Base-by-base conservation (phyloP, 306 rosid species). In the Carpinus viminea region DNA sequence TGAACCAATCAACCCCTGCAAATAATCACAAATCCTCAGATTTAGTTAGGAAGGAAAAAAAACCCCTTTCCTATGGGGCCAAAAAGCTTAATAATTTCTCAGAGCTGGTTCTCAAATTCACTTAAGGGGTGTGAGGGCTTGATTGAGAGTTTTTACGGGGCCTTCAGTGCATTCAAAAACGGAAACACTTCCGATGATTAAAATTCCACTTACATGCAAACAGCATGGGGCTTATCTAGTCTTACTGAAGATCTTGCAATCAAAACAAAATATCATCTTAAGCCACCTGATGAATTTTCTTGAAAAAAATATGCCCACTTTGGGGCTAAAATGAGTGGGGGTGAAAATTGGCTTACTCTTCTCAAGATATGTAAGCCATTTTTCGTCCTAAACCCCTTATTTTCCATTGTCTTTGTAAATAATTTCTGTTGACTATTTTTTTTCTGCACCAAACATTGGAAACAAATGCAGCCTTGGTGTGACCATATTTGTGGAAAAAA, bases 1-100 rank as follows among this genome's bases (percentile, higher is more conserved):
- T 38, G 79, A 83, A 52, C 82, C 77, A 83, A 83, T 76, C 76
- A 72, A 60, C 83, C 72, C 72, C 85, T 85, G 85, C 78, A 85
- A 24, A 73, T 10, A 53, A 66, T 68, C 48, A 62, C 65, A 79
- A 80, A 36, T 60, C 68, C 69, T 57, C 68, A 56, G 34, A 21
- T 46, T 68, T 53, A 57, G 73, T 38, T 56, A 51, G 56, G 51
- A 61, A 38, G n/a, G 34, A 31, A 47, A 47, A 47, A 78, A 18
- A 70, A 12, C 10, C 18, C 26, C 16, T 8, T 16, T 15, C 72
- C 34, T 56, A 65, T 17, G 41, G 41, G 51, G 2, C 17, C 38
- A 50, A 72, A 41, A 41, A 5, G 15, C n/a, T 15, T 31, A 64
- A 15, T 64, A 64, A 64, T 34, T 64, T 15, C 20, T 38, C 36